phyloP scores from a whole-genome alignment of 176 grass and related monocot genomes.

The Oryza glumipatula region DNA sequence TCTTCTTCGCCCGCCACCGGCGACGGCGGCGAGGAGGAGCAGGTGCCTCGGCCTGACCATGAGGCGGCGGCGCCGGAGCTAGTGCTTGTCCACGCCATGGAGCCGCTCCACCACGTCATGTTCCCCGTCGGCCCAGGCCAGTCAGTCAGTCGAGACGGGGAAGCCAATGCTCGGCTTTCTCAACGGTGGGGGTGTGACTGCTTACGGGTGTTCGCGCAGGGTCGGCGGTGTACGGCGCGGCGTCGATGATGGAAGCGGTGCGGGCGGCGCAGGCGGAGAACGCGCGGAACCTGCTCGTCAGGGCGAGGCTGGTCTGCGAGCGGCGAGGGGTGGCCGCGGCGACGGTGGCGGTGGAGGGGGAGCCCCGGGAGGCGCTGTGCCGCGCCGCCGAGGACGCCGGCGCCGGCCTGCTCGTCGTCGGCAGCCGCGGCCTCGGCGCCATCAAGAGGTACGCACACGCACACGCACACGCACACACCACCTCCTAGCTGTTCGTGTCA shows the following conservation, averaged over 20 bases:
- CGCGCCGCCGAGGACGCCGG: conserved; percentile 41
- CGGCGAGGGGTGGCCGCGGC: conserved; percentile 29
- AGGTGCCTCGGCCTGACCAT: neutral
- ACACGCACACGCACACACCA: too few species aligned
- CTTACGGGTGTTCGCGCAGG: neutral
- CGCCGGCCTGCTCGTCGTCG: conserved; percentile 55
- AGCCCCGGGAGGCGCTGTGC: conserved; percentile 54
- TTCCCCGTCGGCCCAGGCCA: conserved; percentile 53
- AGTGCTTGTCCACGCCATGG: conserved; percentile 51
- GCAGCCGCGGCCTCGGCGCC: conserved; percentile 53
- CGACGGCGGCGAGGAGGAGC: neutral
- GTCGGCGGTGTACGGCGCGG: conserved; percentile 42
- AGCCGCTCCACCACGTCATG: conserved; percentile 48
- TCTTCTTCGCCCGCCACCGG: neutral
- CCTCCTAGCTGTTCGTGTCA: too few species aligned
- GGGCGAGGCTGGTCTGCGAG: conserved; percentile 38
- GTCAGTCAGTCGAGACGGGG: neutral
- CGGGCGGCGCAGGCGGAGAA: conserved; percentile 50
- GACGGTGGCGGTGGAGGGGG: conserved; percentile 28
- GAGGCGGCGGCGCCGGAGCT: neutral
- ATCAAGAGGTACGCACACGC: conserved; percentile 37
- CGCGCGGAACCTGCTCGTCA: conserved; percentile 40
- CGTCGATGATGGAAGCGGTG: conserved; percentile 49
- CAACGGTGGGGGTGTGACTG: too few species aligned
- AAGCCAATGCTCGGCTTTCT: too few species aligned